Evolutionary conservation across 495 filamentous ascomycete species (phyloP).

Genomic region (Cercophora scortea): DNA sequence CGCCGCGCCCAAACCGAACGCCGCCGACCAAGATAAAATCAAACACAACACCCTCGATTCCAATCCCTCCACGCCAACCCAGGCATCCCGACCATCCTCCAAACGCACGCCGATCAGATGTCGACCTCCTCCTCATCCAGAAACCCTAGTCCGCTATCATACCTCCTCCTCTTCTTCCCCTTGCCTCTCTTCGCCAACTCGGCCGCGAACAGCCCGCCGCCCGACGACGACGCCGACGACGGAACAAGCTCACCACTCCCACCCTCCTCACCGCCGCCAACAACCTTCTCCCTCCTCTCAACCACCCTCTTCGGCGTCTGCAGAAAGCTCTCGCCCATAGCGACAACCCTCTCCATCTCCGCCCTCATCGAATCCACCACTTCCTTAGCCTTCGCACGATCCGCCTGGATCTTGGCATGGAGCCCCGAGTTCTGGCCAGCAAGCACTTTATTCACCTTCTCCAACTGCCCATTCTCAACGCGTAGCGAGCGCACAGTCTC

Average conservation of each 20-base stretch:
- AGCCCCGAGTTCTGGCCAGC: conserved; percentile 25
- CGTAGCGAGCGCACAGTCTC: conserved; percentile 26
- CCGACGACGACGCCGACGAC: neutral
- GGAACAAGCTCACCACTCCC: neutral
- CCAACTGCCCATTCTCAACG: conserved; percentile 27
- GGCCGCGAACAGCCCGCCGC: conserved; percentile 20
- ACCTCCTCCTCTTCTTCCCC: conserved; percentile 36
- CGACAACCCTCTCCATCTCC: conserved; percentile 31
- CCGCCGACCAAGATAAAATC: too few species aligned
- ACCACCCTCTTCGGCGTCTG: conserved; percentile 8
- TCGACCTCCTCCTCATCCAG: conserved; percentile 50
- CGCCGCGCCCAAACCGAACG: too few species aligned
- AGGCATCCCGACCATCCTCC: too few species aligned
- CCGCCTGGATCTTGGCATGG: conserved; percentile 30
- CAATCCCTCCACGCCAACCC: too few species aligned
- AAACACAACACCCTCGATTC: too few species aligned
- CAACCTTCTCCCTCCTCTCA: conserved; percentile 10
- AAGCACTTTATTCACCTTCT: conserved; percentile 20
- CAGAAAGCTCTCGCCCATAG: conserved; percentile 29
- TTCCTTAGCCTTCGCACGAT: conserved; percentile 37
- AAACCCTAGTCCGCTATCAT: conserved; percentile 58
- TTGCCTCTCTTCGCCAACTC: conserved; percentile 20
- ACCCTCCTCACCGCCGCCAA: conserved; percentile 1
- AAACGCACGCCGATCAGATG: neutral
- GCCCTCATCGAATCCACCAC: conserved; percentile 45